A percentile compares a stretch with the other conserved stretches of the same genome.
These are phyloP conservation scores for Coniochaeta pulveracea DNA, from an alignment of 2,329 filamentous ascomycete species.

Conservation along the genomic window DNA sequence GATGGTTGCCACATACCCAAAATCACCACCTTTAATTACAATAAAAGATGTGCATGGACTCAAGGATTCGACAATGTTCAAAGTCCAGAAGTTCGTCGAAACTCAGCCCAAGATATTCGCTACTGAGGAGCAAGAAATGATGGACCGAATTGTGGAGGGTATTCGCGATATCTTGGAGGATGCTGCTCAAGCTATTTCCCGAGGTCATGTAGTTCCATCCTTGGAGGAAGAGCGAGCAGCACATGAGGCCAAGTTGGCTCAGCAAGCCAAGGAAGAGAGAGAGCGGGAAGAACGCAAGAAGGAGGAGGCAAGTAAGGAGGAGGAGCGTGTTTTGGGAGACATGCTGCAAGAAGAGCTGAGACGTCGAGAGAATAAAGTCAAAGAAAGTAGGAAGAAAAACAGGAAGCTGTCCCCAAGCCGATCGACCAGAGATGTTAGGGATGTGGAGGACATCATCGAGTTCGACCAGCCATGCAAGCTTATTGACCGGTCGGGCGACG, in stretches of 20 bases:
- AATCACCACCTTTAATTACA: slow-evolving; percentile 62
- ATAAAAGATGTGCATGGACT: slow-evolving; percentile 55
- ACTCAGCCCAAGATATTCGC: slow-evolving; percentile 43
- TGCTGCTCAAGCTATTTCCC: slow-evolving; percentile 65
- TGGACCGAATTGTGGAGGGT: slow-evolving; percentile 54
- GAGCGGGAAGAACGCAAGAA: slow-evolving; percentile 41
- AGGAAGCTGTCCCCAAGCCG: slow-evolving; percentile 27
- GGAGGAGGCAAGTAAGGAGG: slow-evolving; percentile 48
- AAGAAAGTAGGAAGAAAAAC: slow-evolving; percentile 53
- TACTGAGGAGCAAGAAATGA: slow-evolving; percentile 43
- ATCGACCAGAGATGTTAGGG: slow-evolving; percentile 18
- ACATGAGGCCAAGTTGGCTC: slow-evolving; percentile 62
- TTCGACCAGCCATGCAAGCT: slow-evolving; percentile 59
- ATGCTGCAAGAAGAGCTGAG: slow-evolving; percentile 64
- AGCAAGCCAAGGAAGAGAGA: slow-evolving; percentile 44
- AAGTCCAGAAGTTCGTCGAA: slow-evolving; percentile 54
- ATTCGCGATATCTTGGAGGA: slow-evolving; percentile 74
- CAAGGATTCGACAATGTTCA: slow-evolving; percentile 58
- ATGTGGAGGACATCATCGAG: slow-evolving; percentile 30
- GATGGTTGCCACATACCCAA: slow-evolving; percentile 85
- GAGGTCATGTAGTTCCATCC: slow-evolving; percentile 68
- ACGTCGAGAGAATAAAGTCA: slow-evolving; percentile 52
- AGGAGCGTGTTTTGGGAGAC: slow-evolving; percentile 57
- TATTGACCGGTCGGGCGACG: slow-evolving; percentile 51
- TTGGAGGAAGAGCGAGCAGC: slow-evolving; percentile 80